Evolutionary conservation across 2,329 filamentous ascomycete genomes (phyloP).

Genomic region (Shiraia sp.): DNA sequence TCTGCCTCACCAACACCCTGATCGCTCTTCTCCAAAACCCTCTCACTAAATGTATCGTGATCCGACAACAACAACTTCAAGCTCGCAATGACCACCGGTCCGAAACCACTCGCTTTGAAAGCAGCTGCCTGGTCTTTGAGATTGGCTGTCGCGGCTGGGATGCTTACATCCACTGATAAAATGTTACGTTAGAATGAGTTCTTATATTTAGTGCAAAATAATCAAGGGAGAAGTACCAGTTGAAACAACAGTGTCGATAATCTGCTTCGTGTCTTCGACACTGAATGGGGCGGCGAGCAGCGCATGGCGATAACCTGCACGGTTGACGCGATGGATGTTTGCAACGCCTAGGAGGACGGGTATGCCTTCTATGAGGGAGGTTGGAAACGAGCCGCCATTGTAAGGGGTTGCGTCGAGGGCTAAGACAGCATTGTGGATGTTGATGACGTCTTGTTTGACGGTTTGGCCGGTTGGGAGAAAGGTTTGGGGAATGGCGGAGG

Average conservation of each 20-base stretch:
- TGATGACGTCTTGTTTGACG: conserved; percentile 17
- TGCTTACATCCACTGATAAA: conserved; percentile 13
- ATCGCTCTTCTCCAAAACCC: conserved; percentile 11
- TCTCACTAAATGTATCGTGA: conserved; percentile 23
- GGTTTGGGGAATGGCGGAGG: background rate
- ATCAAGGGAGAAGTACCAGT: conserved; percentile 8
- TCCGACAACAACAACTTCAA: conserved; percentile 16
- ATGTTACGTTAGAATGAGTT: background rate
- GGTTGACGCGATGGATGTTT: conserved; percentile 21
- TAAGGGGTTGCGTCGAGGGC: conserved; percentile 11
- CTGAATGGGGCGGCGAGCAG: conserved; percentile 11
- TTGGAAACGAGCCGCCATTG: conserved; percentile 6
- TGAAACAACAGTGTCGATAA: conserved; percentile 11
- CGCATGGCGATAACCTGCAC: conserved; percentile 17
- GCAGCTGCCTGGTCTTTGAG: conserved; percentile 12
- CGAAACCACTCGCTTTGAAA: conserved; percentile 14
- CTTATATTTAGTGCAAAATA: background rate
- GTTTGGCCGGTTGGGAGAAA: conserved; percentile 12
- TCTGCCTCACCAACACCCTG: conserved; percentile 8
- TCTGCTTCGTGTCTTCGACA: conserved; percentile 6
- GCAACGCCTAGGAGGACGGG: conserved; percentile 18
- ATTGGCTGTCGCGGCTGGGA: conserved; percentile 12
- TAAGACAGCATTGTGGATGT: conserved; percentile 20
- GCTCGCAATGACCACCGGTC: conserved; percentile 15
- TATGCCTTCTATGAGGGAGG: conserved; percentile 15